Percentiles rank a stretch among this genome's conserved stretches.
Evolutionary conservation across 129 eudicot species (phyloP).

Genomic region (Lactuca saligna): DNA sequence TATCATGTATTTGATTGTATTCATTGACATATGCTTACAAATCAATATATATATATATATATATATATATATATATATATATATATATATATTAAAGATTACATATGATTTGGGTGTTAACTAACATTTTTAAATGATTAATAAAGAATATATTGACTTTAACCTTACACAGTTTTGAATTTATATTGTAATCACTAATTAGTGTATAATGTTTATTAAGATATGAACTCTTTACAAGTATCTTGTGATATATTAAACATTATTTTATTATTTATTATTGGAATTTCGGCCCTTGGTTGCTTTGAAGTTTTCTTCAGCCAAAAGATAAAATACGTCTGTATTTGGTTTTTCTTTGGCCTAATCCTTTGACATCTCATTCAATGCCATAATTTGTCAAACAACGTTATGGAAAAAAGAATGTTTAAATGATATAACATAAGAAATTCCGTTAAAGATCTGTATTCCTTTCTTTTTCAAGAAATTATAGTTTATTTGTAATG

Average conservation of each 20-base stretch:
- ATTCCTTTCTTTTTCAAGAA: background rate
- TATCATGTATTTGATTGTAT: background rate
- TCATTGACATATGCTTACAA: slow-evolving; percentile 12
- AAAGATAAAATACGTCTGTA: background rate
- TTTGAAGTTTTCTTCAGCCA: background rate
- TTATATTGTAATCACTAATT: background rate
- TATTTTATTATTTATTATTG: too few relatives aligned
- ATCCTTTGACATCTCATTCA: background rate
- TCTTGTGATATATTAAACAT: background rate
- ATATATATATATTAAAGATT: background rate
- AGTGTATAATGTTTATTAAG: background rate
- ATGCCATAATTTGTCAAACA: slow-evolving; percentile 1
- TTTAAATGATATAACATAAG: background rate
- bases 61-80: background rate
- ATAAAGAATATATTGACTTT: background rate
- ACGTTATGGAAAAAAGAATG: background rate
- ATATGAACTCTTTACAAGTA: background rate
- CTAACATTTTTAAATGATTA: background rate
- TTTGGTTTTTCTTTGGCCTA: background rate
- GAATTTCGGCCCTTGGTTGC: background rate
- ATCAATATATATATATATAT: background rate
- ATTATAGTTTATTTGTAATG: background rate
- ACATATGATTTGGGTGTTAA: background rate
- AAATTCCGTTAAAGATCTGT: background rate
- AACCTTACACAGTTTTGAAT: background rate